These are phyloP conservation scores for Daldinia bambusicola DNA, from an alignment of 495 filamentous ascomycete species.

Conservation along the genomic window DNA sequence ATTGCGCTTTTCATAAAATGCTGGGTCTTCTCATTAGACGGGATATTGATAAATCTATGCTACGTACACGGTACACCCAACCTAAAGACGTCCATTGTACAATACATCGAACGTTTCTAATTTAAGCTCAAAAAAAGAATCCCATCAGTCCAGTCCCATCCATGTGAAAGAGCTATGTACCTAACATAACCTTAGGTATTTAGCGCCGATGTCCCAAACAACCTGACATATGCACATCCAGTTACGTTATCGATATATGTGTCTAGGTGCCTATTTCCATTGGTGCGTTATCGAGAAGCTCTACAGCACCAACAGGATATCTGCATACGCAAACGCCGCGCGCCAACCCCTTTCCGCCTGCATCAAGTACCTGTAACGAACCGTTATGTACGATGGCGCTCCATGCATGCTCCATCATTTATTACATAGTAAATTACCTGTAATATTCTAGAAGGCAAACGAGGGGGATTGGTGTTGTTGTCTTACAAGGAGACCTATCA, in stretches of 20 bases:
- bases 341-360: conserved; percentile 26
- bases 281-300: conserved; percentile 1
- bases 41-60: background rate
- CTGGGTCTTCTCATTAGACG: conserved; percentile 1
- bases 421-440: background rate
- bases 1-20: conserved; percentile 12
- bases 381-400: conserved; percentile 13
- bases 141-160: background rate
- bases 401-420: conserved; percentile 12
- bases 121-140: conserved; percentile 28
- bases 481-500: background rate
- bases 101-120: conserved; percentile 22
- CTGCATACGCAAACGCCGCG: conserved; percentile 10
- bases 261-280: background rate
- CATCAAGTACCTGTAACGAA: conserved; percentile 9
- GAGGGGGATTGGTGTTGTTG: background rate
- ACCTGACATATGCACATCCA: background rate
- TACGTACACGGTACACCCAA: background rate
- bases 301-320: conserved; percentile 12
- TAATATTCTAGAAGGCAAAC: background rate
- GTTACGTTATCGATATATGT: conserved; percentile 18
- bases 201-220: conserved; percentile 11
- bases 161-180: conserved; percentile 20
- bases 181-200: background rate
- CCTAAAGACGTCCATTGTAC: too few relatives aligned